These are phyloP conservation scores for Lanmaoa rubissima DNA, from an alignment of 768 basidiomycete genomes.

Conservation along the genomic window DNA sequence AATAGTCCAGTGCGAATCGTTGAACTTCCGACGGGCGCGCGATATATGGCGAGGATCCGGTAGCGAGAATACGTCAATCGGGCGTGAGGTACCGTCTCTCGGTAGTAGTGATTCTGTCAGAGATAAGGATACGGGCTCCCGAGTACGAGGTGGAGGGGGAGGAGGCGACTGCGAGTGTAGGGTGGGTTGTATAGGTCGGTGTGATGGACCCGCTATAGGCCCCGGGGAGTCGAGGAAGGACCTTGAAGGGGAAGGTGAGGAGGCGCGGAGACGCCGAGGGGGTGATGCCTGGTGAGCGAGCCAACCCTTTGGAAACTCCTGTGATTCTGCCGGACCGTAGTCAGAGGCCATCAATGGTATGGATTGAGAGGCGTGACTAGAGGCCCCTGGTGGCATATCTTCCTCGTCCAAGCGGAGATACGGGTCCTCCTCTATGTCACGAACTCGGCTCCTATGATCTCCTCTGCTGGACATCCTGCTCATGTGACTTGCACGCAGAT, in stretches of 20 bases:
- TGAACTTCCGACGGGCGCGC: constrained; percentile 63
- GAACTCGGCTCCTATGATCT: constrained; percentile 27
- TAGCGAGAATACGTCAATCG: constrained; percentile 69
- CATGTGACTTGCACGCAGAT: constrained; percentile 44
- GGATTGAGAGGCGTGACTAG: constrained; percentile 36
- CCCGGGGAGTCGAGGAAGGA: constrained; percentile 29
- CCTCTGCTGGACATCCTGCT: constrained; percentile 35
- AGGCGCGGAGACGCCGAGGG: constrained; percentile 42
- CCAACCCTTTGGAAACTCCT: constrained; percentile 55
- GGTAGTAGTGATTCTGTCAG: constrained; percentile 81
- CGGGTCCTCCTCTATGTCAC: constrained; percentile 62
- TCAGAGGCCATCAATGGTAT: constrained; percentile 37
- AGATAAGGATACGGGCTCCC: constrained; percentile 53
- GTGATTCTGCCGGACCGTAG: constrained; percentile 36
- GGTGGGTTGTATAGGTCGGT: constrained; percentile 22
- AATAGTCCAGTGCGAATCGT: constrained; percentile 71
- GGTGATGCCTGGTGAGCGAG: constrained; percentile 74
- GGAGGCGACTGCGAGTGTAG: constrained; percentile 39
- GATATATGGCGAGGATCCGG: constrained; percentile 74
- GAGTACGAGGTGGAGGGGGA: constrained; percentile 42
- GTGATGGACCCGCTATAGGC: constrained; percentile 38
- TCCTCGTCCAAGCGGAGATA: constrained; percentile 76
- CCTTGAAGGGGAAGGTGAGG: constrained; percentile 39
- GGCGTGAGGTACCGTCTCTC: constrained; percentile 61
- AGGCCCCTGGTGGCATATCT: constrained; percentile 44